Evolutionary conservation across 2,329 filamentous ascomycete species (phyloP).

Genomic region (Ophiocordyceps camponoti-saundersi): DNA sequence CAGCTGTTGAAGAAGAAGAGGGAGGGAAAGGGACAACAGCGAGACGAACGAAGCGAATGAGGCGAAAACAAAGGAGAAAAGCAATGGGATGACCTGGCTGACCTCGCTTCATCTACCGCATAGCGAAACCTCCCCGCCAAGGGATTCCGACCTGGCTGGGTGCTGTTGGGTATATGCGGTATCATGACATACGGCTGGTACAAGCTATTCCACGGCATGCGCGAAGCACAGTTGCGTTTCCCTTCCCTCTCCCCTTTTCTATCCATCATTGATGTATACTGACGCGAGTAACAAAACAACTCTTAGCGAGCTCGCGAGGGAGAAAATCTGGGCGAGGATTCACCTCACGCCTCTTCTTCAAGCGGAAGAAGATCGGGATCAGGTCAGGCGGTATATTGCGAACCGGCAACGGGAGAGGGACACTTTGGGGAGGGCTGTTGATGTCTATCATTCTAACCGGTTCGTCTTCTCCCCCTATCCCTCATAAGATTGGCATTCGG

Average conservation of each 20-base stretch:
- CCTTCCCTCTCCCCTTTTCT: background rate
- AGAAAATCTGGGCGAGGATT: conserved; percentile 97
- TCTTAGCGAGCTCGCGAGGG: conserved; percentile 71
- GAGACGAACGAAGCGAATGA: too few species aligned
- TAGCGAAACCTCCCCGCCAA: conserved; percentile 84
- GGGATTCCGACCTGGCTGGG: conserved; percentile 70
- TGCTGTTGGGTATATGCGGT: conserved; percentile 59
- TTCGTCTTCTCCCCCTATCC: conserved; percentile 25
- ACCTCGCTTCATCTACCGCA: background rate
- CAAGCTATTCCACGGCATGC: conserved; percentile 62
- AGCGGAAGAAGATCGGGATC: conserved; percentile 91
- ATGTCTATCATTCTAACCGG: conserved; percentile 80
- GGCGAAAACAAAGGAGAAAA: too few species aligned
- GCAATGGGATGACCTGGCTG: background rate
- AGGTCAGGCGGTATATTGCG: conserved; percentile 71
- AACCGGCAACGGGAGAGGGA: conserved; percentile 84
- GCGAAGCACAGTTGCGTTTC: conserved; percentile 68
- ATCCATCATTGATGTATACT: too few species aligned
- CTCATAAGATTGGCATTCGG: too few species aligned
- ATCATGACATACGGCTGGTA: conserved; percentile 89
- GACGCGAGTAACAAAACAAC: too few species aligned
- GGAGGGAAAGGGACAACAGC: background rate
- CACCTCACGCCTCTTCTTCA: conserved; percentile 86
- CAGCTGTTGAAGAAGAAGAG: background rate
- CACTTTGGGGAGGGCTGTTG: conserved; percentile 66